phyloP scores from a whole-genome alignment of 2,329 filamentous ascomycete genomes.

The Fusarium goolgardi region DNA sequence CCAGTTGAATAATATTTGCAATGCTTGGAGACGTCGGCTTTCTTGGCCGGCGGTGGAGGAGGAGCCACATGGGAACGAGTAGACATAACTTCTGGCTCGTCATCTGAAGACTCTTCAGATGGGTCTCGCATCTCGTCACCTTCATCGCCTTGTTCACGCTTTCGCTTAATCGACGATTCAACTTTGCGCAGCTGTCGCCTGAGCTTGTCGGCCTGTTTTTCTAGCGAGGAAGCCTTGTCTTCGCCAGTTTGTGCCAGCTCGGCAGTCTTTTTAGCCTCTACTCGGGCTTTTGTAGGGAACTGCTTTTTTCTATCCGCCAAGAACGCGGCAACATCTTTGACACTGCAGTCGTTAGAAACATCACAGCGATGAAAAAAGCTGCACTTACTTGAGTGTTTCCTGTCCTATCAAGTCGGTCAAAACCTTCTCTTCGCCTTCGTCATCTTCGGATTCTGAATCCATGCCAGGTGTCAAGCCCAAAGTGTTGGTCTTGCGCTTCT shows the following conservation, averaged over 20 bases:
- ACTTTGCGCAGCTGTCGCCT: conserved; percentile 75
- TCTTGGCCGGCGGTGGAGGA: conserved; percentile 61
- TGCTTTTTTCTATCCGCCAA: conserved; percentile 82
- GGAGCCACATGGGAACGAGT: conserved; percentile 55
- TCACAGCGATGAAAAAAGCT: neutral
- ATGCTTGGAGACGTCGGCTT: conserved; percentile 71
- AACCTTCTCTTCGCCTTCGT: conserved; percentile 77
- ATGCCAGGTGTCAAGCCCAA: conserved; percentile 77
- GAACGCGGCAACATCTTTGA: conserved; percentile 81
- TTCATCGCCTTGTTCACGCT: conserved; percentile 74
- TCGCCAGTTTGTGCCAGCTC: conserved; percentile 60
- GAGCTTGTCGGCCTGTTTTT: conserved; percentile 71
- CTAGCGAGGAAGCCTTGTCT: conserved; percentile 71
- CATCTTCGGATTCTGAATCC: conserved; percentile 72
- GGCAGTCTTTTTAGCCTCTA: conserved; percentile 70
- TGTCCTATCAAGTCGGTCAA: conserved; percentile 66
- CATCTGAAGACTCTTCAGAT: conserved; percentile 64
- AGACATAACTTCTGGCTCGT: conserved; percentile 70
- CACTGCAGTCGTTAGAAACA: conserved; percentile 52
- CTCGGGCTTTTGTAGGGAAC: conserved; percentile 81
- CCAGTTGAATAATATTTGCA: conserved; percentile 79
- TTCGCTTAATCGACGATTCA: conserved; percentile 75
- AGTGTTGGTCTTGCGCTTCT: conserved; percentile 78
- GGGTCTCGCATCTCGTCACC: conserved; percentile 72
- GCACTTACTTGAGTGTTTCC: conserved; percentile 66